Percentiles rank a stretch among this genome's conserved stretches.
These are phyloP conservation scores for Ailanthus altissimus DNA, from an alignment of 345 rosid genomes.

Conservation along the genomic window DNA sequence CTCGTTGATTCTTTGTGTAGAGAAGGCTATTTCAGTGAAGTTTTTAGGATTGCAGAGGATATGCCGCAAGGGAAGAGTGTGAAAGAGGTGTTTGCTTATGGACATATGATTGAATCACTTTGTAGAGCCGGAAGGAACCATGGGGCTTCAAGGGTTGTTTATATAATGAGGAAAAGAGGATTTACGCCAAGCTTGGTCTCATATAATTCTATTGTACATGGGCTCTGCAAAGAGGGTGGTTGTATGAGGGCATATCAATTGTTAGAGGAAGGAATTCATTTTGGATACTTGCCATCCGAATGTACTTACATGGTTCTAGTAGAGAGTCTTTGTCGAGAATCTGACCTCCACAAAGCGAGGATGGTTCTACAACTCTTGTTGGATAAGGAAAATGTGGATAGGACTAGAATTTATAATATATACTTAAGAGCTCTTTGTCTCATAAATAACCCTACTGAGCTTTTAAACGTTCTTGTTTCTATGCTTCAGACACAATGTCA, in stretches of 20 bases:
- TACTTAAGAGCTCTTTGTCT: slow-evolving; percentile 70
- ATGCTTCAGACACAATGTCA: slow-evolving; percentile 75
- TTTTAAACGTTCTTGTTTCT: slow-evolving; percentile 61
- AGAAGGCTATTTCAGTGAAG: slow-evolving; percentile 61
- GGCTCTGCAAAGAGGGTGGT: slow-evolving; percentile 71
- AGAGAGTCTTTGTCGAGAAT: slow-evolving; percentile 65
- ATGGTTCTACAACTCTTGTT: slow-evolving; percentile 59
- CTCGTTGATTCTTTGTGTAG: slow-evolving; percentile 64
- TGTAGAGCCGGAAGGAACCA: slow-evolving; percentile 60
- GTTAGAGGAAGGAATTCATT: slow-evolving; percentile 67
- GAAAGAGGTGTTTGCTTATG: slow-evolving; percentile 55
- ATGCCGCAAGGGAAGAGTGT: slow-evolving; percentile 67
- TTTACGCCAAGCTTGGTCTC: slow-evolving; percentile 55
- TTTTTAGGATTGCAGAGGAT: slow-evolving; percentile 65
- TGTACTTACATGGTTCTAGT: slow-evolving; percentile 68
- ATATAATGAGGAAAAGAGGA: slow-evolving; percentile 69
- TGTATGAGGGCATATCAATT: slow-evolving; percentile 81
- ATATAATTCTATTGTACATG: slow-evolving; percentile 75
- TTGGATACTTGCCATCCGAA: slow-evolving; percentile 70
- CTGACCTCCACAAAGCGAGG: slow-evolving; percentile 54
- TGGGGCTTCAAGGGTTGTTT: slow-evolving; percentile 80
- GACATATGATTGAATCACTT: slow-evolving; percentile 75
- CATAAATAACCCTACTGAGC: slow-evolving; percentile 60
- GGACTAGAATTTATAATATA: slow-evolving; percentile 70
- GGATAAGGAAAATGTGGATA: slow-evolving; percentile 52